Base-by-base conservation (phyloP, 495 filamentous ascomycete genomes). In the Penicillium salamii region DNA sequence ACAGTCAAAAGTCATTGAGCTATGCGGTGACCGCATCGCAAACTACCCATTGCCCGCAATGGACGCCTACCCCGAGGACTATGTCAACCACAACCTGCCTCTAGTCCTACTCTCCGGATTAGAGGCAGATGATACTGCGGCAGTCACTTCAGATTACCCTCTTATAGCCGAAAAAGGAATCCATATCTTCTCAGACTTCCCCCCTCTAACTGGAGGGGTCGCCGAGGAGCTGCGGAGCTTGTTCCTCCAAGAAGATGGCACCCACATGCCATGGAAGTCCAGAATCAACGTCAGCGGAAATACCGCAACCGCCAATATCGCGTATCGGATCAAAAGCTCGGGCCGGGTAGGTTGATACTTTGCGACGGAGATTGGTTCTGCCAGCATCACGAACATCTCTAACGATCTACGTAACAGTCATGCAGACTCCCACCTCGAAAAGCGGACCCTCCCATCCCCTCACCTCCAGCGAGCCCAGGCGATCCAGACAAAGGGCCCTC, bases 51-150 rank as follows among this genome's bases (percentile, higher is more conserved):
- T 62, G 67, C 71, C 70, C 69, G 69, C 69, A 61, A 96, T 96
- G 91, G 90, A 96, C 73, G 90, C 82, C 52, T 96, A 93, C 70
- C 89, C 90, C 32, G 64, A 76, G 55, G 83, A 85, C 60, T 92
- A 90, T 70, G 73, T 91, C 69, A 78, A 82, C 66, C 90, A 91
- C 69, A 90, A 89, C 63, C 72, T 89, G 49, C 91, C 91, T 13
- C 78, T 93, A 29, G 69, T 96, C 49, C 66, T 95, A 17, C 76
- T 93, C 21, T 89, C 88, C 18, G 91, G 91, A 6, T 75, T 95
- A 5, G 78, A 80, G 28, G 53, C 66, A 37, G 59, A 38, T 3
- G 44, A 61, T 50, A 62, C 54, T n/a, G 29, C 44, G 11, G 42
- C 31, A 39, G n/a, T 19, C 18, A 18, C 36, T 4, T 33, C 38